phyloP scores from a whole-genome alignment of 495 filamentous ascomycete genomes.

The Lichina pygmaea region DNA sequence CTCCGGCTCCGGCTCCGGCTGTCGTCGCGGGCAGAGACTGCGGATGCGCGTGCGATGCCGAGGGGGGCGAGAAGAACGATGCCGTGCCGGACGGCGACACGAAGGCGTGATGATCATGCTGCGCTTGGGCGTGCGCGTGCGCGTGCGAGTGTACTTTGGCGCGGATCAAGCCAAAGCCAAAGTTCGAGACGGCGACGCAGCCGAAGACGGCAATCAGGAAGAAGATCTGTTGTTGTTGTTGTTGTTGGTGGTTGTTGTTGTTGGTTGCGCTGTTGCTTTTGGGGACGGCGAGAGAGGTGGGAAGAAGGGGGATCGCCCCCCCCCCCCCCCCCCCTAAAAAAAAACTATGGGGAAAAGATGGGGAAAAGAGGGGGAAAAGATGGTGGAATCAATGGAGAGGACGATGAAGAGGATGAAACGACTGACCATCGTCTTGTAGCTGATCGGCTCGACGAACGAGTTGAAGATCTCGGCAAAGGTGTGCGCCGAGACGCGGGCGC shows the following conservation, averaged over 20 bases:
- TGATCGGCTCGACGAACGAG: conserved; percentile 41
- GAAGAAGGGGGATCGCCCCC: neutral
- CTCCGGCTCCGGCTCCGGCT: neutral
- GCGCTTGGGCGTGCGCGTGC: too few species aligned
- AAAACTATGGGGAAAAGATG: neutral
- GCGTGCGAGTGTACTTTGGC: conserved; percentile 4
- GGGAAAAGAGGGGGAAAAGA: neutral
- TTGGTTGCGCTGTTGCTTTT: too few species aligned
- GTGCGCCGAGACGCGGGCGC: conserved; percentile 39
- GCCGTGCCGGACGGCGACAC: neutral
- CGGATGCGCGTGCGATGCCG: neutral
- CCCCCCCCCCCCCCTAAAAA: neutral
- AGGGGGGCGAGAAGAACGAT: neutral
- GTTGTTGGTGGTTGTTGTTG: too few species aligned
- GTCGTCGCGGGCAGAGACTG: neutral
- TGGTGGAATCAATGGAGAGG: too few species aligned
- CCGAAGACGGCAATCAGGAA: conserved; percentile 26
- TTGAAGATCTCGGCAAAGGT: conserved; percentile 66
- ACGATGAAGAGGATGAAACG: conserved; percentile 3
- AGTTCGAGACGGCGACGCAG: conserved; percentile 25
- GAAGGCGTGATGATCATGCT: too few species aligned
- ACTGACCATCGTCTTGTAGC: conserved; percentile 44
- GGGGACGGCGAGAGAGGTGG: neutral
- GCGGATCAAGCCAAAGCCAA: conserved; percentile 23
- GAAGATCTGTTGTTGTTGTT: conserved; percentile 17